phyloP scores from a whole-genome alignment of 768 basidiomycete genomes.

The Lactifluus hygrophoroides region DNA sequence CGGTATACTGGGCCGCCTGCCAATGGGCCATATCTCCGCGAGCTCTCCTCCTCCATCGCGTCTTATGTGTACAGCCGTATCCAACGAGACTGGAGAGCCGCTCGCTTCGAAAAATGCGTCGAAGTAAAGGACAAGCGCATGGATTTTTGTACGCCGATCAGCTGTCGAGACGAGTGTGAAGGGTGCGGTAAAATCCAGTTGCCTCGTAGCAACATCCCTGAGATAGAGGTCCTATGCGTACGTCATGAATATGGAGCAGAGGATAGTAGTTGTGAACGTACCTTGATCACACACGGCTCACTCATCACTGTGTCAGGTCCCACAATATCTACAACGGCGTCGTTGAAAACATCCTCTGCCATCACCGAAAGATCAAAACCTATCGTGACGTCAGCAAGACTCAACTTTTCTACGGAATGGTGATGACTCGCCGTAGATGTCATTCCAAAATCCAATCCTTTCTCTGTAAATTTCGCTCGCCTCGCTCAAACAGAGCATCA shows the following conservation, averaged over 20 bases:
- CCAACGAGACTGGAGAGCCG: constrained; percentile 44
- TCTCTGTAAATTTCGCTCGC: constrained; percentile 69
- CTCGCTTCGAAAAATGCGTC: constrained; percentile 82
- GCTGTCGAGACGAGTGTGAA: constrained; percentile 69
- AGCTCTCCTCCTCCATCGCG: constrained; percentile 51
- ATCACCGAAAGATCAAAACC: constrained; percentile 87
- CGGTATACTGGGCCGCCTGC: constrained; percentile 51
- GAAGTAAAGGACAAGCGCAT: constrained; percentile 85
- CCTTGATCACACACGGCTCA: constrained; percentile 58
- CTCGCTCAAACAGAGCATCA: constrained; percentile 79
- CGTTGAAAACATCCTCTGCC: constrained; percentile 63
- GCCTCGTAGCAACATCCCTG: constrained; percentile 48
- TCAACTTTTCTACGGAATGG: background rate
- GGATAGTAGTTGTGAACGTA: constrained; percentile 25
- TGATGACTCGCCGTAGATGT: constrained; percentile 72
- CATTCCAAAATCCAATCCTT: constrained; percentile 82
- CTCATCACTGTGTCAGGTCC: constrained; percentile 56
- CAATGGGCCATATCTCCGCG: constrained; percentile 78
- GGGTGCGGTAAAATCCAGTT: constrained; percentile 71
- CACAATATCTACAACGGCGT: constrained; percentile 80
- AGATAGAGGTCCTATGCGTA: constrained; percentile 64
- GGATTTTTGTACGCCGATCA: constrained; percentile 53
- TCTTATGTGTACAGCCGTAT: constrained; percentile 45
- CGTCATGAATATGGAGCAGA: background rate
- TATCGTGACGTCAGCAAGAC: constrained; percentile 25